phyloP scores from a whole-genome alignment of 768 basidiomycete species.

The Stropharia rugosoannulata region DNA sequence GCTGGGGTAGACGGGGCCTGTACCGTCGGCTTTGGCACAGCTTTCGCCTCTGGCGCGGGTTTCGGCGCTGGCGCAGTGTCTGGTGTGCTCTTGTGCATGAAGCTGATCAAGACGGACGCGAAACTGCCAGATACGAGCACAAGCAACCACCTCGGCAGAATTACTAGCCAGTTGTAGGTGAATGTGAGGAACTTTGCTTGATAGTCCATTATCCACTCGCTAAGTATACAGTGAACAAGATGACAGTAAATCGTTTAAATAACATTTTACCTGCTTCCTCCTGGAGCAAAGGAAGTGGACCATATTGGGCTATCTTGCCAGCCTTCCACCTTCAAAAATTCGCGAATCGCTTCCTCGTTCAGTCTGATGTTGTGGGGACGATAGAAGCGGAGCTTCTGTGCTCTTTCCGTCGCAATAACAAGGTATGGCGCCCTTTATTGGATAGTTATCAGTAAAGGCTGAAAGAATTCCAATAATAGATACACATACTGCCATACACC shows the following conservation, averaged over 20 bases:
- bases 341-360: slow-evolving; percentile 55
- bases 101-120: slow-evolving; percentile 64
- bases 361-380: slow-evolving; percentile 61
- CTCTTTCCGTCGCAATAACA: slow-evolving; percentile 69
- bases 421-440: slow-evolving; percentile 71
- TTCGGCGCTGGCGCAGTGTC: neutral
- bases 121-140: slow-evolving; percentile 62
- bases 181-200: slow-evolving; percentile 48
- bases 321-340: slow-evolving; percentile 62
- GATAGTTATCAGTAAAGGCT: neutral
- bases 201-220: slow-evolving; percentile 69
- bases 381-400: slow-evolving; percentile 81
- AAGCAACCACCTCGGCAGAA: slow-evolving; percentile 73
- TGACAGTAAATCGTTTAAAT: neutral
- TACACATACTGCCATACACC: slow-evolving; percentile 82
- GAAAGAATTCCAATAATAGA: slow-evolving; percentile 23
- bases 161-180: slow-evolving; percentile 49
- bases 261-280: slow-evolving; percentile 60
- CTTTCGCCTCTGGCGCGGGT: slow-evolving; percentile 5
- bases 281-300: slow-evolving; percentile 69
- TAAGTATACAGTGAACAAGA: slow-evolving; percentile 22
- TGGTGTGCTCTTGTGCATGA: slow-evolving; percentile 47
- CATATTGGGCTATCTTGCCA: slow-evolving; percentile 70
- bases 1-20: neutral
- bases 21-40: slow-evolving; percentile 7